phyloP scores from a whole-genome alignment of 2,329 filamentous ascomycete genomes.

The Fonsecaea nubica region DNA sequence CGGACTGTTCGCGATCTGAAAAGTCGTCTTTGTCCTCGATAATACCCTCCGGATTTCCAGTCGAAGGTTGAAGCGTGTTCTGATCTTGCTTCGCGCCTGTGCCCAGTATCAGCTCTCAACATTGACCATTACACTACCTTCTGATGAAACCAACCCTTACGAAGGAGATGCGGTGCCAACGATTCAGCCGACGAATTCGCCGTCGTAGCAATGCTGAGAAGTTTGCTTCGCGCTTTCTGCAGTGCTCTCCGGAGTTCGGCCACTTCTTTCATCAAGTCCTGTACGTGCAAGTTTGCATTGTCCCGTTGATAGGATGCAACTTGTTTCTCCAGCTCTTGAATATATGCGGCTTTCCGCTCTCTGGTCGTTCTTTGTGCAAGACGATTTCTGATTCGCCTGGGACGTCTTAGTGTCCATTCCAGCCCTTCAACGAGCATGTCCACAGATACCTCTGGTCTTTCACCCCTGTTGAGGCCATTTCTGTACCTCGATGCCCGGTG shows the following conservation, averaged over 20 bases:
- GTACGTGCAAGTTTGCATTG: not conserved
- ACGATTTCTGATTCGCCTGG: not conserved
- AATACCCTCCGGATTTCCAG: not conserved
- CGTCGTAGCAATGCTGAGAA: not conserved
- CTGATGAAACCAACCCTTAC: not conserved
- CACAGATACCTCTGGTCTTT: conserved; percentile 2
- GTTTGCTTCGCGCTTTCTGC: not conserved
- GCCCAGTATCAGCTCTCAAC: not conserved
- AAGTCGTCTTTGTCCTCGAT: not conserved
- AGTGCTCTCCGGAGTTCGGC: not conserved
- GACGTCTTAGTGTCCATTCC: not conserved
- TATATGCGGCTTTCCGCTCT: conserved; percentile 1
- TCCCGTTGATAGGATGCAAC: not conserved
- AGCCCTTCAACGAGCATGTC: not conserved
- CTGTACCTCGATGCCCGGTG: not conserved
- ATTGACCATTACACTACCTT: not conserved
- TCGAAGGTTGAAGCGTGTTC: not conserved
- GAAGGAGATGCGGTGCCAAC: not conserved
- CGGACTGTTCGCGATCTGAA: not conserved
- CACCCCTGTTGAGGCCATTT: not conserved
- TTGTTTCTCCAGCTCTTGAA: conserved; percentile 4
- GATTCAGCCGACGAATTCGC: not conserved
- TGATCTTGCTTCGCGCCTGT: not conserved
- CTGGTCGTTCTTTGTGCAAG: conserved; percentile 2
- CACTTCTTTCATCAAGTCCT: not conserved